phyloP scores from a whole-genome alignment of 148 eudicot genomes.

The Silene conica region DNA sequence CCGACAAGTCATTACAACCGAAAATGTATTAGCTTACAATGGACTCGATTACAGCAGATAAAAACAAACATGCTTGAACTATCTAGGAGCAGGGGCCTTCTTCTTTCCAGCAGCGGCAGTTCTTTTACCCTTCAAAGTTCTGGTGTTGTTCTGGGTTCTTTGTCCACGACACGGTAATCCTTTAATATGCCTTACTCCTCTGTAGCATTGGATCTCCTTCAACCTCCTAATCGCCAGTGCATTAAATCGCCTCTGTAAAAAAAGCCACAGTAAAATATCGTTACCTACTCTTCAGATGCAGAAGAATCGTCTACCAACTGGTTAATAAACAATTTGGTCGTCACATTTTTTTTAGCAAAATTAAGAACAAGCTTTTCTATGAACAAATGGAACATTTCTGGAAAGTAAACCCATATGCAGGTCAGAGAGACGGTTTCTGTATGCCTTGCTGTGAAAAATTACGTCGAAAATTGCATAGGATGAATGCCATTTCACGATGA shows the following conservation, averaged over 20 bases:
- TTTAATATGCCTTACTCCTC: conserved; percentile 58
- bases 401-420: no score
- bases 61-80: conserved; percentile 4
- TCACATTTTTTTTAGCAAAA: no score
- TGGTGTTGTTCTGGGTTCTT: conserved; percentile 55
- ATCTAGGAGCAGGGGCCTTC: conserved; percentile 43
- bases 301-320: background rate
- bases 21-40: background rate
- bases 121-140: conserved; percentile 55
- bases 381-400: no score
- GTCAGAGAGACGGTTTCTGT: no score
- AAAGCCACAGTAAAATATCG: no score
- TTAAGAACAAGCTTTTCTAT: no score
- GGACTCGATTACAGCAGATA: background rate
- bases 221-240: conserved; percentile 44
- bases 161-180: conserved; percentile 64
- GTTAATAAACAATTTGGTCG: no score
- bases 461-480: no score
- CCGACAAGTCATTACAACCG: background rate
- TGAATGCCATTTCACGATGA: no score
- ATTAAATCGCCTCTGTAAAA: conserved; percentile 54
- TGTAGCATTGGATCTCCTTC: conserved; percentile 62
- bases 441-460: no score
- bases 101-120: conserved; percentile 60
- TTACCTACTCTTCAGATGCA: background rate